Evolutionary conservation across 768 basidiomycete genomes (phyloP), one percentile per base, ranked within the genome.

Genomic region (Lentinus brumalis): DNA sequence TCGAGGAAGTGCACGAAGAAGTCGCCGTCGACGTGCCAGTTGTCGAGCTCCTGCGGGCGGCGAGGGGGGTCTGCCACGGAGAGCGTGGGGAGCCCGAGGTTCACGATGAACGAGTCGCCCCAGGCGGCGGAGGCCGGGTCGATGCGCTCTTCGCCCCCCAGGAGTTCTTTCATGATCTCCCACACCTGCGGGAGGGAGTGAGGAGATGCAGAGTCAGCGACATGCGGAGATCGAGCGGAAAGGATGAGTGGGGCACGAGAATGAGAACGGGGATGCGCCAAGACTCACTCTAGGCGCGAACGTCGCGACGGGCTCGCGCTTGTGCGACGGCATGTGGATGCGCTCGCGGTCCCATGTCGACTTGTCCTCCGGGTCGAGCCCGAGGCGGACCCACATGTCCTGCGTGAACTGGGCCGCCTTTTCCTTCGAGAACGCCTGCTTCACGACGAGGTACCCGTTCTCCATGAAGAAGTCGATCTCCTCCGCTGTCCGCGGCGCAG

Each of bases 21-120:
- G 64, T 84, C 83, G 16, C 83, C 84, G 65, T 84, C 83, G 46
- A 84, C 81, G 69, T 87, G 86, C 86, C 86, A 88, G 63, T 86
- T 86, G 57, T 80, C 78, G 56, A 88, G 71, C 51, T 83, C 77
- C 56, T 72, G 68, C 5, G 83, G 82, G 35, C 7, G 35, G 71
- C 66, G 15, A 79, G 66, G 15, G 31, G 9, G 73, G 40, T 66
- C 67, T 29, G 49, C 31, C 30, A 31, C 31, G 39, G 49, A 54
- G 54, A 50, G 41, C 45, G 79, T 78, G 7, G 79, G 76, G 14
- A 74, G 78, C 21, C 86, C 86, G 18, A 88, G 73, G 67, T 87
- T 88, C 47, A 86, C 81, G 62, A 87, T 87, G 70, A 87, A 85
- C 35, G 81, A 81, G 73, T 86, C 83, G 32, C 80, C 79, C 83